Percentiles rank a stretch among this genome's conserved stretches.
phyloP scores from a whole-genome alignment of 139 green algal species.

The Auxenochlorella pyrenoidosa region DNA sequence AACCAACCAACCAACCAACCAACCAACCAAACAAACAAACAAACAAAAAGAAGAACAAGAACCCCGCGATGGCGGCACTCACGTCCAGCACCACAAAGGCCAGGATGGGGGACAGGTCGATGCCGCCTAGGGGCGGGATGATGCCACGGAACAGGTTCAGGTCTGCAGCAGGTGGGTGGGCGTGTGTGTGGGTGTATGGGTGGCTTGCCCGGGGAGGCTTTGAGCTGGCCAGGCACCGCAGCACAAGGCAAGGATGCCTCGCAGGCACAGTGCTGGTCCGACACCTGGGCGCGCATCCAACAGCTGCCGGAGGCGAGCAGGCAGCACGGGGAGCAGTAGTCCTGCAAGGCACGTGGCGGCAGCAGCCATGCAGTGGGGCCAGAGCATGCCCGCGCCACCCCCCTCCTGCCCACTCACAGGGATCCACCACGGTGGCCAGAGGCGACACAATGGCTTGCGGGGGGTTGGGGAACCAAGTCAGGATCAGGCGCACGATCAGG shows the following conservation, averaged over 20 bases:
- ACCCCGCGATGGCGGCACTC: constrained; percentile 18
- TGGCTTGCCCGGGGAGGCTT: neutral
- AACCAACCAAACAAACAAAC: no score
- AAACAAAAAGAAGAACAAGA: no score
- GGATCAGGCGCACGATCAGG: constrained; percentile 91
- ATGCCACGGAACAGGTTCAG: constrained; percentile 98
- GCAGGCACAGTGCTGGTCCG: no score
- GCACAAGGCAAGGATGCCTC: no score
- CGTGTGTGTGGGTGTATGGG: neutral
- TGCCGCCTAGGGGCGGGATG: constrained; percentile 89
- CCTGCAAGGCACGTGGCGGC: no score
- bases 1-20: no score
- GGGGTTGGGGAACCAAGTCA: constrained; percentile 97
- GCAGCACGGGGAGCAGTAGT: no score
- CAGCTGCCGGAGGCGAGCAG: no score
- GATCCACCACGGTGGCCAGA: constrained; percentile 52
- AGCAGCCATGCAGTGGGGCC: no score
- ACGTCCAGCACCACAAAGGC: constrained; percentile 95
- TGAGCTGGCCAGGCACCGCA: no score
- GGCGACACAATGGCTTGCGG: constrained; percentile 73
- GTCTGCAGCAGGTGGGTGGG: constrained; percentile 8
- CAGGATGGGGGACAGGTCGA: constrained; percentile 96
- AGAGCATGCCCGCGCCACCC: no score
- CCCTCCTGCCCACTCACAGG: constrained; percentile 19
- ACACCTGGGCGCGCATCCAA: no score